Evolutionary conservation across 805 yeast genomes (phyloP).

Genomic region (Starmerella geochares): DNA sequence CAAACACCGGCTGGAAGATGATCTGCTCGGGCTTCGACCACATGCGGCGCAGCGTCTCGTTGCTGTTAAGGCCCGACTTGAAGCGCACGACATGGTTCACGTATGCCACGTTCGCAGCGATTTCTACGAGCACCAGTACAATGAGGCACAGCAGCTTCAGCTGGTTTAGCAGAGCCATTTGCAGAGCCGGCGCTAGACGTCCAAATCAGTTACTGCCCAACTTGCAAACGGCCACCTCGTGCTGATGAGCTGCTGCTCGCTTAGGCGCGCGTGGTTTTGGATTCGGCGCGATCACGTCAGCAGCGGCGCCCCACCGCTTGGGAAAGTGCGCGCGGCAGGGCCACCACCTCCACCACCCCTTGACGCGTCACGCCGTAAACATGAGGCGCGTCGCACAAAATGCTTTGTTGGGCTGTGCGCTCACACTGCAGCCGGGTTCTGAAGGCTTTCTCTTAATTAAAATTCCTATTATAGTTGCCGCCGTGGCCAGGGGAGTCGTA

Average conservation of each 20-base stretch:
- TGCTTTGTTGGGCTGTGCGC: background rate
- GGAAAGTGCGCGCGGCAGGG: too few relatives aligned
- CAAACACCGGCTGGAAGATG: constrained; percentile 22
- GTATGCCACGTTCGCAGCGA: constrained; percentile 22
- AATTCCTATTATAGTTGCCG: too few relatives aligned
- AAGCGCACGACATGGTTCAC: constrained; percentile 25
- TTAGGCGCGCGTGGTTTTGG: background rate
- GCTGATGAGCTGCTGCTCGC: background rate
- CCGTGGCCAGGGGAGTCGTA: too few relatives aligned
- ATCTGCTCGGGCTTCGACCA: constrained; percentile 26
- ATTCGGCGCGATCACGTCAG: background rate
- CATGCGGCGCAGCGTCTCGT: constrained; percentile 25
- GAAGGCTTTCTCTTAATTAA: too few relatives aligned
- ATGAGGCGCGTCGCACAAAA: background rate
- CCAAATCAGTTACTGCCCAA: background rate
- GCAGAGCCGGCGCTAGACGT: background rate
- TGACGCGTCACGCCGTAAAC: too few relatives aligned
- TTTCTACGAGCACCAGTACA: constrained; percentile 19
- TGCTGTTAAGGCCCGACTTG: constrained; percentile 24
- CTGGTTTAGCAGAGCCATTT: constrained; percentile 16
- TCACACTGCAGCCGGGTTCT: too few relatives aligned
- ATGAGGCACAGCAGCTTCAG: constrained; percentile 20
- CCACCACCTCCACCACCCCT: too few relatives aligned
- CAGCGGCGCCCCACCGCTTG: background rate
- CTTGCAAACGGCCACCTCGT: background rate